Percentiles rank a stretch among this genome's conserved stretches.
Conservation (phyloP, 345 rosid genomes). For the Pistacia atlantica region DNA sequence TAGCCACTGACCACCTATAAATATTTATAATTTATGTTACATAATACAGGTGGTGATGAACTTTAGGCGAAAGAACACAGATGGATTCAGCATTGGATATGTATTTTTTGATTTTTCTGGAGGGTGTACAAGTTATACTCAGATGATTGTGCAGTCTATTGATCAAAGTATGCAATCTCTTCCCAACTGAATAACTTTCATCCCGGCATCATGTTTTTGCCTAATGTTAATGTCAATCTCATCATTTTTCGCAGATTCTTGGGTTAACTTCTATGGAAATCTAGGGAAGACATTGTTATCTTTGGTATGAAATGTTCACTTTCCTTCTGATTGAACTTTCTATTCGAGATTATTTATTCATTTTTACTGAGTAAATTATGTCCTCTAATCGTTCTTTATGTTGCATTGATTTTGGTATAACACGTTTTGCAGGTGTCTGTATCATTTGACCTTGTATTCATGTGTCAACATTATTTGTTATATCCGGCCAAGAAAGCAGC, state of each 20-base stretch:
- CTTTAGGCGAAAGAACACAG: slow-evolving; percentile 80
- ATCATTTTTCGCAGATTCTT: slow-evolving; percentile 61
- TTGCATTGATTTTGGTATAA: slow-evolving; percentile 1
- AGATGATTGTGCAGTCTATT: slow-evolving; percentile 76
- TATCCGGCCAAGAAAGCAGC: slow-evolving; percentile 51
- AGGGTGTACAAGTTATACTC: slow-evolving; percentile 66
- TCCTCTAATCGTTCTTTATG: too few relatives aligned
- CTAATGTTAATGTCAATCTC: slow-evolving; percentile 4
- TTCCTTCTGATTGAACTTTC: not conserved
- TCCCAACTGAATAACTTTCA: slow-evolving; percentile 14
- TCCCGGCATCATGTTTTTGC: slow-evolving; percentile 8
- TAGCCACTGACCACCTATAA: slow-evolving; percentile 1
- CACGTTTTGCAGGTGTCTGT: slow-evolving; percentile 61
- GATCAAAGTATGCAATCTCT: slow-evolving; percentile 62
- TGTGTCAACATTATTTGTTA: slow-evolving; percentile 80
- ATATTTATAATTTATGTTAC: not conserved
- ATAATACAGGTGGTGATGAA: slow-evolving; percentile 73
- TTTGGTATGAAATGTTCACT: slow-evolving; percentile 46
- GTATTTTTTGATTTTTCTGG: slow-evolving; percentile 86
- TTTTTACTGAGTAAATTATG: too few relatives aligned
- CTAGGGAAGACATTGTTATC: slow-evolving; percentile 87
- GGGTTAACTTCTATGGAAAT: slow-evolving; percentile 96
- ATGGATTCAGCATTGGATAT: slow-evolving; percentile 90
- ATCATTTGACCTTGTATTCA: slow-evolving; percentile 80
- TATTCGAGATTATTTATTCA: not conserved